These are phyloP conservation scores for Termitomyces sp. DNA, from an alignment of 768 basidiomycete species.

Conservation along the genomic window DNA sequence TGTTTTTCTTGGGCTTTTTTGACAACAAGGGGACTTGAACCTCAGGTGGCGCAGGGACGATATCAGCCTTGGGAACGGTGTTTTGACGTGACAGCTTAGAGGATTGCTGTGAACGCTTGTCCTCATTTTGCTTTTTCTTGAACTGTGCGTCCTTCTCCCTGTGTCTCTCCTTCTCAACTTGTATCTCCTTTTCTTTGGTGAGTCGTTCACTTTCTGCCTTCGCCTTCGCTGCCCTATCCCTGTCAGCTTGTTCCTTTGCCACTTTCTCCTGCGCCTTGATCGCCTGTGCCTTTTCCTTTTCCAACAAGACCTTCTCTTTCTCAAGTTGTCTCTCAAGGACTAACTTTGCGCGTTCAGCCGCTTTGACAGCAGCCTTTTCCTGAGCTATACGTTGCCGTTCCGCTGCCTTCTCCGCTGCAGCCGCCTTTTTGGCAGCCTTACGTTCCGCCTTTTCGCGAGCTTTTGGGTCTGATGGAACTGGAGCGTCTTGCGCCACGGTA, in stretches of 20 bases:
- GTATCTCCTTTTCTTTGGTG: constrained; percentile 28
- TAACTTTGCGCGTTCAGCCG: constrained; percentile 51
- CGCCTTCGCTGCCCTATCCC: constrained; percentile 28
- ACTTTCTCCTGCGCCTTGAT: constrained; percentile 28
- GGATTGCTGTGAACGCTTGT: constrained; percentile 14
- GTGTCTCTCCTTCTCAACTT: constrained; percentile 15
- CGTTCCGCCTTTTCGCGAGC: constrained; percentile 55
- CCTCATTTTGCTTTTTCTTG: constrained; percentile 19
- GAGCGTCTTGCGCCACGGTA: constrained; percentile 27
- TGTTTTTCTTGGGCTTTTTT: constrained; percentile 82
- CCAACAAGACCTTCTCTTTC: constrained; percentile 41
- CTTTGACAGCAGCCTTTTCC: constrained; percentile 54
- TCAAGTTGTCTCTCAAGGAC: constrained; percentile 53
- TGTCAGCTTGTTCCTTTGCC: constrained; percentile 31
- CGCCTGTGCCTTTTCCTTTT: constrained; percentile 45
- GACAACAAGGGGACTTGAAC: constrained; percentile 73
- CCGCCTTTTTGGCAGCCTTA: constrained; percentile 63
- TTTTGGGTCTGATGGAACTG: constrained; percentile 31
- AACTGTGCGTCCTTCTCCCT: constrained; percentile 21
- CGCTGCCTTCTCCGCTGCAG: constrained; percentile 56
- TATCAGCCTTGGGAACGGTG: constrained; percentile 14
- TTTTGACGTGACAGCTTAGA: constrained; percentile 3
- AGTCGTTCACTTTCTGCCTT: constrained; percentile 25
- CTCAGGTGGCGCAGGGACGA: constrained; percentile 21
- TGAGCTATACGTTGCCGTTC: constrained; percentile 55